Evolutionary conservation across 2,329 filamentous ascomycete genomes (phyloP), one percentile per base, ranked within the genome.

Genomic region (Colletotrichum sp.): DNA sequence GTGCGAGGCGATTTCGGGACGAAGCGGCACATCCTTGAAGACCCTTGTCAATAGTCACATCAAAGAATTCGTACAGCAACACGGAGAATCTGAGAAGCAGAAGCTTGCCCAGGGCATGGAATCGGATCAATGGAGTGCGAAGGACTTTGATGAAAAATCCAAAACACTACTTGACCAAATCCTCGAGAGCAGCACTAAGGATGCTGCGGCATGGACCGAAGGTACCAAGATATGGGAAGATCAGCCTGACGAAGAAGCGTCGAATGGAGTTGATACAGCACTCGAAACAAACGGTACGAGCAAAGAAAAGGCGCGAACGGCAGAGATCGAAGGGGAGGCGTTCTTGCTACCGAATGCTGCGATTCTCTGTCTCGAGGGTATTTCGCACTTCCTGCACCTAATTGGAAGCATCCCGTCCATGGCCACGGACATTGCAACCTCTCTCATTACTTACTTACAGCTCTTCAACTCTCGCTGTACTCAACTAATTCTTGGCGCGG

Each of bases 381-480:
- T 98, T 78, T 93, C 95, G 75, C 91, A 93, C 18, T 98, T 98
- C 84, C 89, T 98, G 78, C 94, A 94, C 77, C 90, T 99, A 6
- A 93, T 96, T 73, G 90, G 94, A 7, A 93, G 93, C 36, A 96
- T 98, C 73, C 96, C 97, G 2, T 96, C 94, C 76, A 96, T 98
- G 92, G 94, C 95, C 2, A 89, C 93, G 3, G 96, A 98, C 74
- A 93, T 98, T 69, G 94, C 95, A 0, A 88, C 91, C 4, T 93
- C 93, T 1, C 90, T 99, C 13, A 88, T 98, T 56, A 93, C 97
- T 27, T 98, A 97, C 81, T 89, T 98, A 16, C 95, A 97, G 78
- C 89, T 98, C 6, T 99, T 98, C 89, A 98, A 99, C 84, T 98
- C 96, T 4, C 94, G 97, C 25, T 96, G 96, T 74, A 97, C 94